Percentiles rank a stretch among this genome's conserved stretches.
phyloP scores from a whole-genome alignment of 139 green algal species.

The Volvox africanus region DNA sequence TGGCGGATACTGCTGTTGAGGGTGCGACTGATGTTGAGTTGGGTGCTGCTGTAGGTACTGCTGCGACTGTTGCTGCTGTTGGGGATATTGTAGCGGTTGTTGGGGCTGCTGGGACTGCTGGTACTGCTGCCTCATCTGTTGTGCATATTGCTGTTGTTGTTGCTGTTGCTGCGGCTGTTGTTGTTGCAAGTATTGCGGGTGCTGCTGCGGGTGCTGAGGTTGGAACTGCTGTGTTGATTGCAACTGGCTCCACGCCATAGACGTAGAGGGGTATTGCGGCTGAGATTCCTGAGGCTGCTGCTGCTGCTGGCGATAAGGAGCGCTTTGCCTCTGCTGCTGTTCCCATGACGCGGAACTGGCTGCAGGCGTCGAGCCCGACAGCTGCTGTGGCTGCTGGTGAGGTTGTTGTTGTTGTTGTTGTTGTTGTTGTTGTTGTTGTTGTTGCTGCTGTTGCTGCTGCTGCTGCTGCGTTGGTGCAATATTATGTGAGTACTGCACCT shows the following conservation, averaged over 20 bases:
- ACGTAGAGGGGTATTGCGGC: neutral
- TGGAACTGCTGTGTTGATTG: neutral
- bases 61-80: neutral
- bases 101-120: neutral
- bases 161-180: neutral
- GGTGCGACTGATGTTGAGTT: neutral
- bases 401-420: neutral
- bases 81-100: neutral
- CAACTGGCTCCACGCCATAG: neutral
- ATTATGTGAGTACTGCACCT: neutral
- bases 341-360: neutral
- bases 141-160: neutral
- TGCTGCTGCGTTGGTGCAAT: neutral
- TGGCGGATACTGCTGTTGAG: neutral
- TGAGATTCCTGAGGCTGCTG: constrained; percentile 9
- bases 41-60: neutral
- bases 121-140: neutral
- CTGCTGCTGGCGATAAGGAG: neutral
- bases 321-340: neutral
- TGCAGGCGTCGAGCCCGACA: neutral
- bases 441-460: neutral
- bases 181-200: neutral
- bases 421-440: neutral
- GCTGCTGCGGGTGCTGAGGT: neutral
- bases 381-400: neutral